Conservation (phyloP, 2,329 filamentous ascomycete genomes). For the Fusarium gaditjirri region DNA sequence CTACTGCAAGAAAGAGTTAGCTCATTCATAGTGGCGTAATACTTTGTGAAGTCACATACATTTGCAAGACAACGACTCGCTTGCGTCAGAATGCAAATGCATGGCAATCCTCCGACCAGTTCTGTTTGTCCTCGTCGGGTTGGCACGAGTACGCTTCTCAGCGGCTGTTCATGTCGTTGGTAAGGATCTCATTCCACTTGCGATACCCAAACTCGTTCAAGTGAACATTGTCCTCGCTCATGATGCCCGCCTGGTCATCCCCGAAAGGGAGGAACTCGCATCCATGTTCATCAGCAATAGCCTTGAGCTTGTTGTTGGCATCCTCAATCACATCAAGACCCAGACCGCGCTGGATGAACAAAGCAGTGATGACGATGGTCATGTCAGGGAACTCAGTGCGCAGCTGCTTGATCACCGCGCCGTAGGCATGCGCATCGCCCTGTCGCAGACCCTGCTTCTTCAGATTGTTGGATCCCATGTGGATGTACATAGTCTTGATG, state of each 20-base stretch:
- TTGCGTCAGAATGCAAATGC: background rate
- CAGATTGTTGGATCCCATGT: conserved; percentile 16
- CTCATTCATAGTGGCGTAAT: accelerated
- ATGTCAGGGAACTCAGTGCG: background rate
- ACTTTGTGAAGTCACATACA: background rate
- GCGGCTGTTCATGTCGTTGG: background rate
- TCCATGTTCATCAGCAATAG: background rate
- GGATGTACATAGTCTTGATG: conserved; percentile 2
- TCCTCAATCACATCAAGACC: background rate
- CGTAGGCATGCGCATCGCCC: background rate
- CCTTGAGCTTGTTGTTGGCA: background rate
- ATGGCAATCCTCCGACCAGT: background rate
- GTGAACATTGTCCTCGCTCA: conserved; percentile 12
- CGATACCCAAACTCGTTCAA: conserved; percentile 1
- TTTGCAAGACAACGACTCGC: accelerated
- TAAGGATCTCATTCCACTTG: background rate
- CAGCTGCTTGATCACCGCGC: background rate
- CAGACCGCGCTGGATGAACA: conserved; percentile 1
- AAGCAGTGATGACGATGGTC: background rate
- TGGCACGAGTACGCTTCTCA: accelerated
- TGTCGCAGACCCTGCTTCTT: background rate
- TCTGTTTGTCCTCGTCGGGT: accelerated
- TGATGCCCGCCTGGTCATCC: background rate
- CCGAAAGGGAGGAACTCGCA: background rate
- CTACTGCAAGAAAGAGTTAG: accelerated